Percentiles rank a stretch among this genome's conserved stretches.
Conservation (phyloP, 129 eudicot species). For the Smallanthus sonchifolius region DNA sequence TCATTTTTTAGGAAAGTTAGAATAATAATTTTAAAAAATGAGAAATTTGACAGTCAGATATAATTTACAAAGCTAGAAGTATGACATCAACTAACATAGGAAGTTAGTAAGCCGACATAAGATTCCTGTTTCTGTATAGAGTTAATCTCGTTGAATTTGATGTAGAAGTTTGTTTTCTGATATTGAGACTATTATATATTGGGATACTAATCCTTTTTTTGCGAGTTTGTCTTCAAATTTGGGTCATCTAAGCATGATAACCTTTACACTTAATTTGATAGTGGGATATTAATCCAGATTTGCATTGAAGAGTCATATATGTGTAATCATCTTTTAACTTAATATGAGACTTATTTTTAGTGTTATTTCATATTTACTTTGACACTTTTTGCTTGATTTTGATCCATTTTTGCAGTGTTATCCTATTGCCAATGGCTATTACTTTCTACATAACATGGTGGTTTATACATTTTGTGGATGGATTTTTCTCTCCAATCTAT, state of each 20-base stretch:
- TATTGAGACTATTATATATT: neutral
- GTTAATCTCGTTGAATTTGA: neutral
- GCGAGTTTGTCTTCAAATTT: neutral
- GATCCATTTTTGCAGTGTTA: slow-evolving; percentile 57
- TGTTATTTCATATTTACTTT: neutral
- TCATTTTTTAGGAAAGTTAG: too few species aligned
- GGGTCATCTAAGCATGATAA: neutral
- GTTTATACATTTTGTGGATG: slow-evolving; percentile 92
- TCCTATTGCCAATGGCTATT: slow-evolving; percentile 73
- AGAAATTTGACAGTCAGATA: too few species aligned
- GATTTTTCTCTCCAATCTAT: slow-evolving; percentile 86
- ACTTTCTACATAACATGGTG: slow-evolving; percentile 86
- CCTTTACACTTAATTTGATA: neutral
- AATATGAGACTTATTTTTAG: neutral
- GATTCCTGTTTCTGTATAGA: neutral
- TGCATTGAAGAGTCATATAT: neutral
- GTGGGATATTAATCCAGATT: neutral
- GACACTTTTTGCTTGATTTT: slow-evolving; percentile 8
- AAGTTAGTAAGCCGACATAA: too few species aligned
- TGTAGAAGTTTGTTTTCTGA: neutral
- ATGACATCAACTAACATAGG: too few species aligned
- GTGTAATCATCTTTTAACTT: neutral
- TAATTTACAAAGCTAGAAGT: too few species aligned
- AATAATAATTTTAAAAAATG: too few species aligned
- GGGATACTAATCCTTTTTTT: neutral